A percentile compares a stretch with the other conserved stretches of the same genome.
Conservation (phyloP, 2,329 filamentous ascomycete genomes). For the Shiraia bambusicola region DNA sequence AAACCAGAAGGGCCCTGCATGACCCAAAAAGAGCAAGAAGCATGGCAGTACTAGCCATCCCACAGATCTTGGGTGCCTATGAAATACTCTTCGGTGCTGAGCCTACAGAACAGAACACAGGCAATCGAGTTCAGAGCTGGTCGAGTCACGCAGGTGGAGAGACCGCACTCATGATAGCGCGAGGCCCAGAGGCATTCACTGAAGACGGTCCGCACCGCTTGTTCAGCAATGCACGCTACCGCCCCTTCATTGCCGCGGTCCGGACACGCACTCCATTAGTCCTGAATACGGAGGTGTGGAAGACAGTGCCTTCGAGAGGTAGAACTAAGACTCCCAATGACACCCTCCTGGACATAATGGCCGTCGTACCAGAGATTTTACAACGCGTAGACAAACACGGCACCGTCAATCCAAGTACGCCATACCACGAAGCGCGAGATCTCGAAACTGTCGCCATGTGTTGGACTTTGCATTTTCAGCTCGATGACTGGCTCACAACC, state of each 20-base stretch:
- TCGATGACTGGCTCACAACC: slow-evolving; percentile 18
- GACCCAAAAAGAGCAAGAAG: slow-evolving; percentile 14
- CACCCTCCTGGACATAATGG: slow-evolving; percentile 37
- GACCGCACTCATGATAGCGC: slow-evolving; percentile 21
- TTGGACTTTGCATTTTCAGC: slow-evolving; percentile 21
- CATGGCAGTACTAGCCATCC: slow-evolving; percentile 30
- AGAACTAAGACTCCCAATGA: slow-evolving; percentile 38
- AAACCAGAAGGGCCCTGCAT: slow-evolving; percentile 24
- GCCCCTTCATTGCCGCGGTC: slow-evolving; percentile 25
- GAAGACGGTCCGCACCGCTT: slow-evolving; percentile 22
- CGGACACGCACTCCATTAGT: slow-evolving; percentile 42
- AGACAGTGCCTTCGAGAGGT: slow-evolving; percentile 39
- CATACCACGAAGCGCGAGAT: slow-evolving; percentile 4
- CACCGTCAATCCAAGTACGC: slow-evolving; percentile 3
- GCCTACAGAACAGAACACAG: slow-evolving; percentile 11
- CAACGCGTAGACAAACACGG: slow-evolving; percentile 30
- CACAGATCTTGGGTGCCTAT: slow-evolving; percentile 26
- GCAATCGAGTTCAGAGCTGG: slow-evolving; percentile 30
- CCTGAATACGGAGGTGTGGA: slow-evolving; percentile 37
- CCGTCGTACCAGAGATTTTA: slow-evolving; percentile 34
- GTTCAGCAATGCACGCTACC: slow-evolving; percentile 25
- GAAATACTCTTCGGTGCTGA: slow-evolving; percentile 33
- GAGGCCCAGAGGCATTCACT: slow-evolving; percentile 20
- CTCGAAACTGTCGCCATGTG: slow-evolving; percentile 15
- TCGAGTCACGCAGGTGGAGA: slow-evolving; percentile 33